Conservation (phyloP, 805 yeast genomes). For the Wickerhamiella azymoides region DNA sequence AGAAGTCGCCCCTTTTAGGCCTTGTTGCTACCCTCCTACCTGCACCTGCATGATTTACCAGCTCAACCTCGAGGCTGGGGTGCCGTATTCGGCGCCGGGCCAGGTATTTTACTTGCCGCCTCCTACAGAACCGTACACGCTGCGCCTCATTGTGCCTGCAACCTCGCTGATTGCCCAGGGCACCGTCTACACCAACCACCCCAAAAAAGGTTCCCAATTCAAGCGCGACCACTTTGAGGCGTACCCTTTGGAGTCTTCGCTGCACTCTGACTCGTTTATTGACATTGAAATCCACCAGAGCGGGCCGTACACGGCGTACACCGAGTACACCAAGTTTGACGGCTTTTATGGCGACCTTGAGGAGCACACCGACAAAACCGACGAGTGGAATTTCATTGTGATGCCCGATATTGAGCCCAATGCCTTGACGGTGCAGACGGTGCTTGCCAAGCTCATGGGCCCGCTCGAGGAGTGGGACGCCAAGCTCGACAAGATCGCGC, state of each 20-base stretch:
- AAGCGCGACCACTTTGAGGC: conserved; percentile 43
- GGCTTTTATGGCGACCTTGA: conserved; percentile 17
- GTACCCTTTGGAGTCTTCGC: conserved; percentile 32
- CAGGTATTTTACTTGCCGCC: conserved; percentile 28
- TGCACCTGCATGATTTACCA: conserved; percentile 10
- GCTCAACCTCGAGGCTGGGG: conserved; percentile 21
- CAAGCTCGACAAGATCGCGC: conserved; percentile 44
- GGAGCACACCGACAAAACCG: conserved; percentile 33
- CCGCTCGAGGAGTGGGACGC: conserved; percentile 46
- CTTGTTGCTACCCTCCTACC: too few relatives aligned
- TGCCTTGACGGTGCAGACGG: conserved; percentile 66
- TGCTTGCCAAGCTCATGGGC: conserved; percentile 89
- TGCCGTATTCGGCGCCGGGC: conserved; percentile 24
- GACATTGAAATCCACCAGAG: conserved; percentile 51
- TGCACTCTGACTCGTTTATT: conserved; percentile 49
- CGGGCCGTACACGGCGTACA: conserved; percentile 68
- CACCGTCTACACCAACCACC: conserved; percentile 58
- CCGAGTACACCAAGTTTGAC: conserved; percentile 36
- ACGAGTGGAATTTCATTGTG: conserved; percentile 53
- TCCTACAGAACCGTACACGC: conserved; percentile 27
- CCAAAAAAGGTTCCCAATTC: conserved; percentile 35
- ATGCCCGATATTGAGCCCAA: conserved; percentile 67
- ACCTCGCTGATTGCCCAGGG: conserved; percentile 66
- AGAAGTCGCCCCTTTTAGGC: too few relatives aligned
- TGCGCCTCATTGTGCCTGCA: conserved; percentile 57